Conservation (phyloP, 306 rosid species). For the Senna siamea region DNA sequence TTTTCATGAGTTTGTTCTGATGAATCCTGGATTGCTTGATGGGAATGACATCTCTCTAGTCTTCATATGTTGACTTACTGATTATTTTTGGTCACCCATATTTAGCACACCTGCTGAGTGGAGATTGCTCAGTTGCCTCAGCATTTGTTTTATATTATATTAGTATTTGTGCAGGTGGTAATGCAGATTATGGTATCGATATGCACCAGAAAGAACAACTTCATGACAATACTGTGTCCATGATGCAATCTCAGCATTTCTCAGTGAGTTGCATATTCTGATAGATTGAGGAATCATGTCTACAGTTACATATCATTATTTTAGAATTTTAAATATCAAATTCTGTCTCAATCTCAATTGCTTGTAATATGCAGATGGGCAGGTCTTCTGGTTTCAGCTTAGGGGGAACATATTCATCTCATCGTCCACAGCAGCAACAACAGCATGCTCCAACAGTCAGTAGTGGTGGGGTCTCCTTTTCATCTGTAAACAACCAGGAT, state of each 20-base stretch:
- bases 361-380: slow-evolving; percentile 73
- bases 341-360: slow-evolving; percentile 36
- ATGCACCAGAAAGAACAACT: slow-evolving; percentile 99
- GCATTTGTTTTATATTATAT: slow-evolving; percentile 23
- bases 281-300: slow-evolving; percentile 6
- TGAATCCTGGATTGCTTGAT: slow-evolving; percentile 29
- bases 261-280: slow-evolving; percentile 62
- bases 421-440: slow-evolving; percentile 84
- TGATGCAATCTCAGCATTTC: slow-evolving; percentile 98
- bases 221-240: slow-evolving; percentile 80
- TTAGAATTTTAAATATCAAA: slow-evolving; percentile 7
- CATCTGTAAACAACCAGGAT: slow-evolving; percentile 90
- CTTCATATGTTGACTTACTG: background rate
- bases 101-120: slow-evolving; percentile 6
- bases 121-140: slow-evolving; percentile 22
- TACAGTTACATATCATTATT: slow-evolving; percentile 17
- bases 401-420: slow-evolving; percentile 81
- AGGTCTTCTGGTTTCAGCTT: slow-evolving; percentile 88
- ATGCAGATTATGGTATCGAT: slow-evolving; percentile 84
- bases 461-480: slow-evolving; percentile 77
- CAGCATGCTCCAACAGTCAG: slow-evolving; percentile 88
- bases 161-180: slow-evolving; percentile 68
- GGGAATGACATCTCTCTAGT: slow-evolving; percentile 15
- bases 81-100: slow-evolving; percentile 19
- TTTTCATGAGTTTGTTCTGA: background rate